These are phyloP conservation scores for Vaccinium myrtillus DNA, from an alignment of 148 eudicot species.

Conservation along the genomic window DNA sequence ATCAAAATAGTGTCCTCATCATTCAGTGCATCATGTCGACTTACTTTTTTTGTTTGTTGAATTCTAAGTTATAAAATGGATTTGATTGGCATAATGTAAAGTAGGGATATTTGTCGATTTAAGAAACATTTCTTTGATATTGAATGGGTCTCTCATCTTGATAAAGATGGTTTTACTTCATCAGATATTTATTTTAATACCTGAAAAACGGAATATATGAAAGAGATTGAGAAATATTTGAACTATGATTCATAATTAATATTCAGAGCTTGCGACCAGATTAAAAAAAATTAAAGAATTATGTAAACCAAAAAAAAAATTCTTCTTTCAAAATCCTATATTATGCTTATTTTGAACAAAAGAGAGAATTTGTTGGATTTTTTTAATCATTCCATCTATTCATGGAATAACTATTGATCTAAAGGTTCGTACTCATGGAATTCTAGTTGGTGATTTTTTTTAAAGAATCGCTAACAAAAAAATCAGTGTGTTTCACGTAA, in stretches of 20 bases:
- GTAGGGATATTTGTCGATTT: background rate
- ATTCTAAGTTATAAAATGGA: background rate
- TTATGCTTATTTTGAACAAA: no score
- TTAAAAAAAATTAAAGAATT: background rate
- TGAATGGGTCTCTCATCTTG: background rate
- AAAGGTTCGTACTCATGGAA: no score
- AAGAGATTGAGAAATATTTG: background rate
- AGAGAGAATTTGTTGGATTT: no score
- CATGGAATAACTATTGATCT: no score
- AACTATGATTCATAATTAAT: background rate
- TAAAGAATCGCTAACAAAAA: background rate
- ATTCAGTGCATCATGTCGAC: no score
- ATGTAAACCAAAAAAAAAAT: no score
- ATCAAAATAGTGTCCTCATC: no score
- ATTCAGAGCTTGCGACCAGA: background rate
- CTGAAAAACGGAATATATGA: background rate
- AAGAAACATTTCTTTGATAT: background rate
- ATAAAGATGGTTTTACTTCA: background rate
- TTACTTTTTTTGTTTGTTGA: no score
- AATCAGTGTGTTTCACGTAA: no score
- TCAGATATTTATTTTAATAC: background rate
- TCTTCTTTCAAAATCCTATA: no score
- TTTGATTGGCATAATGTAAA: background rate
- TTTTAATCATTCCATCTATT: no score
- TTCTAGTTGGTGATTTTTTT: no score